Base-by-base conservation (phyloP, 805 yeast species). In the Myxozyma neglecta region DNA sequence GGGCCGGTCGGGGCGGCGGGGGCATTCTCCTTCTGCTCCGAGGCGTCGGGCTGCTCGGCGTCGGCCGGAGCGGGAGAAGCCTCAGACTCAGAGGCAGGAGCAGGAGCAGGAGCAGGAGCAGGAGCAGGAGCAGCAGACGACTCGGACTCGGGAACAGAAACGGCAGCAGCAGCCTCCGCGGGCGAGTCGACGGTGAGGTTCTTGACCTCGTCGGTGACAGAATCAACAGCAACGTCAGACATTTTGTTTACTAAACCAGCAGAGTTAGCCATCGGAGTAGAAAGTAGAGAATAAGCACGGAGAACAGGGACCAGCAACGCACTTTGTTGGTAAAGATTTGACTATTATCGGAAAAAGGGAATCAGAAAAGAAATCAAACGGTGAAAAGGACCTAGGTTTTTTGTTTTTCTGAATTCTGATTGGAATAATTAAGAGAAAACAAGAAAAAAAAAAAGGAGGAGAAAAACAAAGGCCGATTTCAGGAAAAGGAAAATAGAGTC, bases 1-100 rank as follows among this genome's bases (percentile, higher is more conserved):
- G 77, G 72, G 57, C 71, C 71, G 54, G 69, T 69, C 57, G 72
- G 67, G 36, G 68, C 67, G 60, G 66, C 71, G 29, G 29, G 29
- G 29, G 29, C 29, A 5, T 24, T 24, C 29, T 24, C 29, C 29
- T 24, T 24, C 29, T 24, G 29, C 62, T 68, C 67, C 40, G 54
- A 54, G 36, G 63, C 61, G 55, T 66, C 70, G 47, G 67, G 64
- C 42, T 66, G 69, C 49, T 55, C 59, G 29, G 49, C 43, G n/a
- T 64, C 35, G 20, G 53, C 54, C 43, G 47, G 59, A 42, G 58
- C 20, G n/a, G 58, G 6, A 42, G 46, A 53, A 34, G 58, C 52
- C 18, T 52, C 59, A 36, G 42, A 35, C 39, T 35, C 40, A 35
- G 48, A 16, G n/a, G 54, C 56, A 29, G 61, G 16, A 16, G 51